Conservation (phyloP, 495 filamentous ascomycete genomes). For the Tuber microsphaerosporum region DNA sequence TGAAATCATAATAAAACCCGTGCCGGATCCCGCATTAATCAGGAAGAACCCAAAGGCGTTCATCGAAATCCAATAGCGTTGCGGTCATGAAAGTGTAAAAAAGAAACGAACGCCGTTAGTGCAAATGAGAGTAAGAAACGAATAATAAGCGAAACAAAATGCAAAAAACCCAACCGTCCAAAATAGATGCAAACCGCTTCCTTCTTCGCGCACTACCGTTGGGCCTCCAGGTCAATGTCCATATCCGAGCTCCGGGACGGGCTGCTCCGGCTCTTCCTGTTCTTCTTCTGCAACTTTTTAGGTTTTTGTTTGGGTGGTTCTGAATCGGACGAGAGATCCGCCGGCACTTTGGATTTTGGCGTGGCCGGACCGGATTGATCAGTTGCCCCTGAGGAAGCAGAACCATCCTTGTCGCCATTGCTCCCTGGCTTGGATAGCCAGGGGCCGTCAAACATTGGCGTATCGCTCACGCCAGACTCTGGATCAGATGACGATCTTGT, state of each 20-base stretch:
- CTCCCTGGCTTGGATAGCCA: slow-evolving; percentile 11
- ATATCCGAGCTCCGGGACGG: not conserved
- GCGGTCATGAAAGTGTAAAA: slow-evolving; percentile 16
- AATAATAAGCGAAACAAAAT: slow-evolving; percentile 17
- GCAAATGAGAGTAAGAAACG: slow-evolving; percentile 27
- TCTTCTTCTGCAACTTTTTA: slow-evolving; percentile 26
- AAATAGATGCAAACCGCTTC: slow-evolving; percentile 17
- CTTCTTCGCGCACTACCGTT: slow-evolving; percentile 9
- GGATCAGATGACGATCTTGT: slow-evolving; percentile 9
- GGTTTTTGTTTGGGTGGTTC: slow-evolving; percentile 18
- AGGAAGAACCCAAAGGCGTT: not conserved
- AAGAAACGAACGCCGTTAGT: slow-evolving; percentile 29
- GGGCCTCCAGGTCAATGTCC: slow-evolving; percentile 15
- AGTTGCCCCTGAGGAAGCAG: not conserved
- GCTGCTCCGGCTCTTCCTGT: slow-evolving; percentile 1
- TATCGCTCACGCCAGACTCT: not conserved
- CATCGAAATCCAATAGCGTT: slow-evolving; percentile 4
- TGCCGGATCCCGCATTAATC: not conserved
- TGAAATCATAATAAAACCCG: not conserved
- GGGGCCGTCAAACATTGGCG: slow-evolving; percentile 10
- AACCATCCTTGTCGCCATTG: slow-evolving; percentile 3
- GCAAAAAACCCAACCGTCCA: slow-evolving; percentile 19
- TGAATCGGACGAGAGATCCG: slow-evolving; percentile 8
- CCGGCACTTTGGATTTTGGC: not conserved
- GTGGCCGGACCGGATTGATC: not conserved